Base-by-base conservation (phyloP, 2,329 filamentous ascomycete genomes). In the Lachnellula suecica region DNA sequence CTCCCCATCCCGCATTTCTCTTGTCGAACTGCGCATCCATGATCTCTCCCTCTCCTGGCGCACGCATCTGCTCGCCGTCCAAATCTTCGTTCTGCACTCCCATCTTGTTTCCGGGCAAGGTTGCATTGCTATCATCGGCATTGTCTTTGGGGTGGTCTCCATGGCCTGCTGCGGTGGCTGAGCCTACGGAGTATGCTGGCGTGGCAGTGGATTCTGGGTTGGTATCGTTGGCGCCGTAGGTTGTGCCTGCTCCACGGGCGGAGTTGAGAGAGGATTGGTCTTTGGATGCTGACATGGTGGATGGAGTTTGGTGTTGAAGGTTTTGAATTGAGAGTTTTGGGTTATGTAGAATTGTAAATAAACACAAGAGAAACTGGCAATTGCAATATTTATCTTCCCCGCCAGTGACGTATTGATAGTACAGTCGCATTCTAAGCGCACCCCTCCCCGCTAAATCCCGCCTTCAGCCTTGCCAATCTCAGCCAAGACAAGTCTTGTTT, bases 21-120 rank as follows among this genome's bases (percentile, higher is more conserved):
- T 68, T 68, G 43, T 66, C 44, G 11, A 66, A 53, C 35, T 68
- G 65, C 19, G 62, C 64, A 45, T 58, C 37, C 63, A 68, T 66
- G 6, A 66, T 59, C 17, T 65, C 51, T 55, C 66, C 65, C 53
- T 68, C 65, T 19, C 61, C 63, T 1, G 58, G 11, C n/a, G 59
- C 59, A 19, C 57, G 34, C 63, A 66, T 66, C 48, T 66, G 59
- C 23, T 68, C 65, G n/a, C 64, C 65, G 3, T 67, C 58, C 2
- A 68, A 49, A 51, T 68, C 66, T 40, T 66, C 65, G 8, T 65
- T 53, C 44, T 64, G 65, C 19, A 61, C 61, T 22, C 66, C 66
- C 11, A 63, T 11, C 45, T 60, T 61, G 2, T 58, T 58, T 8
- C 52, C 51, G n/a, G 65, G 51, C 4, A 63, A 40, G 1, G 48